A percentile compares a stretch with the other conserved stretches of the same genome.
Evolutionary conservation across 768 basidiomycete genomes (phyloP).

Genomic region (Chalciporus pseudorubinellus): DNA sequence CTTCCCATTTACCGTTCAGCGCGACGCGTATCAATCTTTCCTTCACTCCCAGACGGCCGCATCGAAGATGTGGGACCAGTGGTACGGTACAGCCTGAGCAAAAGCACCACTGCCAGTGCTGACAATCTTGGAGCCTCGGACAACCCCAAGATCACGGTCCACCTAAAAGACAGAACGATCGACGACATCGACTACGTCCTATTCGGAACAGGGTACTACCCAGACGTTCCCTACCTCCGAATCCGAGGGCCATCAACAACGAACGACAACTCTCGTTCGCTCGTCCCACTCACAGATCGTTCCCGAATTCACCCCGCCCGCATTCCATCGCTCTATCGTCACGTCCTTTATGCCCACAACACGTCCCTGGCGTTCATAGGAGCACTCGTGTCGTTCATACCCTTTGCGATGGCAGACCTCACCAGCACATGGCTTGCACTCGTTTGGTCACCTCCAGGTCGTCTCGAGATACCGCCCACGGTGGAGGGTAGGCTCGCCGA

Average conservation of each 20-base stretch:
- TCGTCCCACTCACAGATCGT: constrained; percentile 30
- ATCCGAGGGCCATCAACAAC: constrained; percentile 17
- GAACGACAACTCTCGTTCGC: not conserved
- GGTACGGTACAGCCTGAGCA: constrained; percentile 26
- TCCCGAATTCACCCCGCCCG: constrained; percentile 32
- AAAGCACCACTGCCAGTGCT: too few relatives aligned
- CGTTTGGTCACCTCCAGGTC: constrained; percentile 32
- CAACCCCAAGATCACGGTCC: constrained; percentile 36
- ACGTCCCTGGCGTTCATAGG: constrained; percentile 48
- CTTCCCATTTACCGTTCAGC: constrained; percentile 47
- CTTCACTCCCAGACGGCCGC: constrained; percentile 40
- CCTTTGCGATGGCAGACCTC: constrained; percentile 49
- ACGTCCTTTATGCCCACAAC: constrained; percentile 46
- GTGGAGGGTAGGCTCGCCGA: constrained; percentile 34
- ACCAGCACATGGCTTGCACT: constrained; percentile 49
- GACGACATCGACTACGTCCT: constrained; percentile 42
- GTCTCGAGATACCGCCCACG: constrained; percentile 35
- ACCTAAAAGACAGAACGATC: constrained; percentile 38
- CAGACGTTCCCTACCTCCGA: constrained; percentile 41
- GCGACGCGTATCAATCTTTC: constrained; percentile 43
- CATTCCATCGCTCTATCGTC: constrained; percentile 43
- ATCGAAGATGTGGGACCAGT: constrained; percentile 46
- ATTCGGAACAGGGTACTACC: constrained; percentile 48
- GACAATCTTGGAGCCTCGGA: too few relatives aligned
- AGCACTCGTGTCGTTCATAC: constrained; percentile 42